These are phyloP conservation scores for Cutaneotrichosporon cutaneum DNA, from an alignment of 1,284 basidiomycete species.

Conservation along the genomic window DNA sequence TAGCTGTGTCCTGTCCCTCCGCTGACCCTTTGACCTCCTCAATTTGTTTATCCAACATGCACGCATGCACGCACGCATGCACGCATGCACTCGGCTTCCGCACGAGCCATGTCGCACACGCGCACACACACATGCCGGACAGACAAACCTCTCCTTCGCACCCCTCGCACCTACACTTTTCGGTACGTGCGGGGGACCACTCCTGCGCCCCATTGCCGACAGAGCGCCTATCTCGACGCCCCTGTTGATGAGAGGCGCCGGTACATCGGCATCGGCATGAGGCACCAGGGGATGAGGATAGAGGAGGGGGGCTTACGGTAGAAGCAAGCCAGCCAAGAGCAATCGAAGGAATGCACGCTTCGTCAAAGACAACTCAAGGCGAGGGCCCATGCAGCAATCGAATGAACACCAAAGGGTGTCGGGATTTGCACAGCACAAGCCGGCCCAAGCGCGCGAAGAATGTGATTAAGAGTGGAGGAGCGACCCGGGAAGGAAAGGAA, in stretches of 20 bases:
- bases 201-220: not conserved
- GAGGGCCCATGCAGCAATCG: not conserved
- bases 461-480: not conserved
- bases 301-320: not conserved
- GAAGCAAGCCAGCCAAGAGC: not conserved
- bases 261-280: not conserved
- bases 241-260: not conserved
- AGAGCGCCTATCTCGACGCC: not conserved
- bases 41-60: too few species aligned
- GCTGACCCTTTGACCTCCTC: too few species aligned
- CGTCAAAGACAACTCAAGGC: not conserved
- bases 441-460: not conserved
- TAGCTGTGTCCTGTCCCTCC: too few species aligned
- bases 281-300: too few species aligned
- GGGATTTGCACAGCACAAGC: not conserved
- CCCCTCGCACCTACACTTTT: not conserved
- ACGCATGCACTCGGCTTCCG: too few species aligned
- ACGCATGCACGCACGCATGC: too few species aligned
- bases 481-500: not conserved
- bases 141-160: not conserved
- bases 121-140: too few species aligned
- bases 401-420: not conserved
- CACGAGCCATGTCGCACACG: too few species aligned
- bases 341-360: not conserved
- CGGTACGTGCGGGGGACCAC: not conserved